phyloP scores from a whole-genome alignment of 768 basidiomycete genomes.

The Trametes cinnabarina region DNA sequence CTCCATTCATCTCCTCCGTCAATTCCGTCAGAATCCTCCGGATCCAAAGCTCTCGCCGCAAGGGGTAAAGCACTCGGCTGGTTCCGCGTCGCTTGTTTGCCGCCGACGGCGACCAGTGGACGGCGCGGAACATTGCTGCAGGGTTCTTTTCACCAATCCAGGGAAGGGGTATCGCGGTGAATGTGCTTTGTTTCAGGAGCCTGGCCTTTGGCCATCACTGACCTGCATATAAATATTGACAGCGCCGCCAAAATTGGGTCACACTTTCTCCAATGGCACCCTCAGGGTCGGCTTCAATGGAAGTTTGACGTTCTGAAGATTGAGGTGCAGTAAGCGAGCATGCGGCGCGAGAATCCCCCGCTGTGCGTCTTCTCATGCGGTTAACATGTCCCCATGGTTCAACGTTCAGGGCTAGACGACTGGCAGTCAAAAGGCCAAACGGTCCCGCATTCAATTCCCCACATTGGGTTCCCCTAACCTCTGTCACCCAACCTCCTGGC shows the following conservation, averaged over 20 bases:
- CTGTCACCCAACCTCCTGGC: not conserved
- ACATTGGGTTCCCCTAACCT: conserved; percentile 3
- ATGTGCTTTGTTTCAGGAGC: not conserved
- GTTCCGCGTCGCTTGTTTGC: too few species aligned
- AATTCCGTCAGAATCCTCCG: not conserved
- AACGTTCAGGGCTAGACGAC: too few species aligned
- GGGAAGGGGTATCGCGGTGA: not conserved
- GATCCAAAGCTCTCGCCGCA: not conserved
- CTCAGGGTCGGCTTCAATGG: not conserved
- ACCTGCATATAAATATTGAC: not conserved
- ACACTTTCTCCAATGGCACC: conserved; percentile 1
- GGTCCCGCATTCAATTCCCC: not conserved
- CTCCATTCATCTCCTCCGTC: not conserved
- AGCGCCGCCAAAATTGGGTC: not conserved
- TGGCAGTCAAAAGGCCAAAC: not conserved
- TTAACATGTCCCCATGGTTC: not conserved
- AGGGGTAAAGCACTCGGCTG: not conserved
- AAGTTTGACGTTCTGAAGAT: not conserved
- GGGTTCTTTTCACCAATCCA: not conserved
- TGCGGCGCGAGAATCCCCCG: not conserved
- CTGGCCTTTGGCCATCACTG: not conserved
- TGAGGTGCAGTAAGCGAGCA: not conserved
- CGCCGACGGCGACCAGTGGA: not conserved
- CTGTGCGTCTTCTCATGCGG: not conserved
- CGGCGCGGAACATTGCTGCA: not conserved